These are phyloP conservation scores for Beverwykella pulmonaria DNA, from an alignment of 495 filamentous ascomycete species.

Conservation along the genomic window DNA sequence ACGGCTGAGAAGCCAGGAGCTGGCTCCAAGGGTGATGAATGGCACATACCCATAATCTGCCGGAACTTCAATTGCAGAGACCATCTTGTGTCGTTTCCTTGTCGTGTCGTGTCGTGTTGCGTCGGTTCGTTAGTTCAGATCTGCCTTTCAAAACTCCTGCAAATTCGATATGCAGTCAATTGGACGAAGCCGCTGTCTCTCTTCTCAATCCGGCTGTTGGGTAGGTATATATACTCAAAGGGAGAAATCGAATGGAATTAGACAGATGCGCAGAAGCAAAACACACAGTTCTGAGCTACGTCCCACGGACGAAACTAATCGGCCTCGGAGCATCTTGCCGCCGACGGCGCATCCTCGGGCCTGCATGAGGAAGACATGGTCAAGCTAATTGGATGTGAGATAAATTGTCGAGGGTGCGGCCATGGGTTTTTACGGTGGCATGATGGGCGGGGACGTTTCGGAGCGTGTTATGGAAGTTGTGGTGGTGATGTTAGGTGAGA, in stretches of 20 bases:
- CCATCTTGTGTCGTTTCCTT: conserved; percentile 20
- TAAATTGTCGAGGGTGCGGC: too few species aligned
- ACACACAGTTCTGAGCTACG: not conserved
- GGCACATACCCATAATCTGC: conserved; percentile 47
- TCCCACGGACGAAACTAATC: conserved; percentile 7
- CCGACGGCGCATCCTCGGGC: not conserved
- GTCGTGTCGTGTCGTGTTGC: too few species aligned
- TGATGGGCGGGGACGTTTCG: not conserved
- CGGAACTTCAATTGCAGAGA: conserved; percentile 37
- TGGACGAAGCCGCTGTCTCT: too few species aligned
- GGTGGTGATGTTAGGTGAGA: not conserved
- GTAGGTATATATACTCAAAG: not conserved
- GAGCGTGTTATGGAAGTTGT: not conserved
- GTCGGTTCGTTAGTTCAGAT: too few species aligned
- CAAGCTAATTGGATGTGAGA: too few species aligned
- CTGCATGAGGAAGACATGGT: not conserved
- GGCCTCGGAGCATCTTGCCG: not conserved
- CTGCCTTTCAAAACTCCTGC: not conserved
- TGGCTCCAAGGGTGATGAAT: too few species aligned
- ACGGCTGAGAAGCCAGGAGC: too few species aligned
- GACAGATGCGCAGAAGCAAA: not conserved
- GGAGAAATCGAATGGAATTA: not conserved
- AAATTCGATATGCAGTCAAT: not conserved
- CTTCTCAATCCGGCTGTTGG: too few species aligned
- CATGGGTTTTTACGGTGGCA: too few species aligned